Base-by-base conservation (phyloP, 306 rosid species). In the Carpinus fangiana region DNA sequence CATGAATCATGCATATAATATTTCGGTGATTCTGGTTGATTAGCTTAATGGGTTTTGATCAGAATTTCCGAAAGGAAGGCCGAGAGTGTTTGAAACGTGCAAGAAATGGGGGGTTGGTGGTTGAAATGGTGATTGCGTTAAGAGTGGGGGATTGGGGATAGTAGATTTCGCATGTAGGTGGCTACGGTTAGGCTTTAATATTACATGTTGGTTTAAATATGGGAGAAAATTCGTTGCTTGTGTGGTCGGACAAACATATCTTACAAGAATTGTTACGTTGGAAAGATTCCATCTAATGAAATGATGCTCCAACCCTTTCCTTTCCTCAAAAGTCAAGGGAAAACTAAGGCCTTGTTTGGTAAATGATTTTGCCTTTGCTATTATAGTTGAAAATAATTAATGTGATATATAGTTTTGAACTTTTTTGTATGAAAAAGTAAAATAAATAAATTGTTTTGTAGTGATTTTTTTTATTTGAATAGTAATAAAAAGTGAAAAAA, bases 201-300 rank as follows among this genome's bases (percentile, higher is more conserved):
- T 23, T 23, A 38, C 34, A 62, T 85, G 84, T 85, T 74, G 74
- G 82, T 45, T 83, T 79, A 74, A 60, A 68, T 77, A 20, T 62
- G 81, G 79, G 10, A 31, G 74, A 56, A 56, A 62, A 76, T 84
- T 81, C 90, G 13, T 87, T 90, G 83, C 90, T 87, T 90, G 90
- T 73, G 79, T 64, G 83, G 46, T 74, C 74, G 43, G 50, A 78
- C 74, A 75, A 78, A 65, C 73, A 56, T 51, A 74, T 51, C 61
- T 61, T 75, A 36, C 66, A 54, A 76, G 70, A 79, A 52, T 79
- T 65, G 79, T 20, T 48, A 4, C 56, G 1, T 8, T 59, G 7
- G 13, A 4, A 36, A 73, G 28, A 82, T 73, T 65, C 81, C 70
- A 73, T 17, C 70, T 3, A 18, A 62, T 54, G 46, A 67, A 76